A percentile compares a stretch with the other conserved stretches of the same genome.
These are phyloP conservation scores for Clonostachys rosea DNA, from an alignment of 2,329 filamentous ascomycete species.

Conservation along the genomic window DNA sequence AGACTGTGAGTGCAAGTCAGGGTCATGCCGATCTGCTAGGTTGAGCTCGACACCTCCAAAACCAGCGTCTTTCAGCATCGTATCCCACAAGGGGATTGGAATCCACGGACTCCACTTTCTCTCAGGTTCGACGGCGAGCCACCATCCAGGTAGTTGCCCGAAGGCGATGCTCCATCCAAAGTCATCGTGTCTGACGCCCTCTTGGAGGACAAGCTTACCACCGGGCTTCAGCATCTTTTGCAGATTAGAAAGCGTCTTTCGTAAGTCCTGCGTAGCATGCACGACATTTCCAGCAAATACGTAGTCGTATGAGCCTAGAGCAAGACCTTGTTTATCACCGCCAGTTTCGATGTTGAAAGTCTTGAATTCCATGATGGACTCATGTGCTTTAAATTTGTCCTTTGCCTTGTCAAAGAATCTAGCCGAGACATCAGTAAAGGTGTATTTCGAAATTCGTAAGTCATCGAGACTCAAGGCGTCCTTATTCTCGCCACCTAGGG, in stretches of 20 bases:
- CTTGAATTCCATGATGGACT: constrained; percentile 12
- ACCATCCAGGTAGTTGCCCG: constrained; percentile 21
- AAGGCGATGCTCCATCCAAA: no score
- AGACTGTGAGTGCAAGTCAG: no score
- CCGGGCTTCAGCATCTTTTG: constrained; percentile 14
- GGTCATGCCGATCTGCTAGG: no score
- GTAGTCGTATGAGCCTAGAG: constrained; percentile 15
- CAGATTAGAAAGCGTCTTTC: constrained; percentile 12
- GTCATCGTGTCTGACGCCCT: not conserved
- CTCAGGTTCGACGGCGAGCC: constrained; percentile 4
- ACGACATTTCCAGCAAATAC: constrained; percentile 21
- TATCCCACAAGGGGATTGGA: no score
- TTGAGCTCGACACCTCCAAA: no score
- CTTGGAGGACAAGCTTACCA: constrained; percentile 12
- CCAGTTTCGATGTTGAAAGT: constrained; percentile 22
- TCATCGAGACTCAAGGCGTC: no score
- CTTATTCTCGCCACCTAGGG: no score
- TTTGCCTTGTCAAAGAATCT: constrained; percentile 18
- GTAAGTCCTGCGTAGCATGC: constrained; percentile 16
- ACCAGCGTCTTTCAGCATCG: no score
- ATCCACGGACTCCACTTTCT: no score
- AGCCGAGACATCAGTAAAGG: constrained; percentile 19
- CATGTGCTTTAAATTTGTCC: constrained; percentile 4
- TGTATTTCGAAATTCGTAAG: constrained; percentile 8
- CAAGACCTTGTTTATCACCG: constrained; percentile 18